phyloP scores from a whole-genome alignment of 2,329 filamentous ascomycete genomes.

The Stagonosporopsis chrysanthemi region DNA sequence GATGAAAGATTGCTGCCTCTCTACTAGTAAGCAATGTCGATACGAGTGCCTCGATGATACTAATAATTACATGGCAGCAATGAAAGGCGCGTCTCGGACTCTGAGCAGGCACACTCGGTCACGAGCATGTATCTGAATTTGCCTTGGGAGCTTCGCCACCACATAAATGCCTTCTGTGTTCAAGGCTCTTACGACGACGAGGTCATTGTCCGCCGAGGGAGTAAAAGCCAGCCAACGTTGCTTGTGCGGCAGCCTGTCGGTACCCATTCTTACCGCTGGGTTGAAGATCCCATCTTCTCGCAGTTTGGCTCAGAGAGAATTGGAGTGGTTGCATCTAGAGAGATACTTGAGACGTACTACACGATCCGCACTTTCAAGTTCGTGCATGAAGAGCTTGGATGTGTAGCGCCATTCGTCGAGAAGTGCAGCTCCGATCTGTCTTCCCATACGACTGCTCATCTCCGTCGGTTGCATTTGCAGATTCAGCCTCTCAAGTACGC shows the following conservation, averaged over 20 bases:
- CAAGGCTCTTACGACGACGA: constrained; percentile 30
- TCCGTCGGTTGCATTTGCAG: constrained; percentile 23
- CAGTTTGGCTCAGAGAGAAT: constrained; percentile 6
- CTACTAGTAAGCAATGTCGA: neutral
- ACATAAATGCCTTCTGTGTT: constrained; percentile 28
- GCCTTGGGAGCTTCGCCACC: constrained; percentile 33
- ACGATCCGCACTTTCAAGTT: constrained; percentile 32
- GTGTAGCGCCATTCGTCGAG: constrained; percentile 22
- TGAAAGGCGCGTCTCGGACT: neutral
- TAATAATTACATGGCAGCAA: neutral
- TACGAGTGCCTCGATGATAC: neutral
- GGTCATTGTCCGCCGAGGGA: constrained; percentile 26
- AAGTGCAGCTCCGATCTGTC: constrained; percentile 20
- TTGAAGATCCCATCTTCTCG: constrained; percentile 23
- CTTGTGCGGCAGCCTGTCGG: constrained; percentile 25
- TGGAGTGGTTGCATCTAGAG: constrained; percentile 16
- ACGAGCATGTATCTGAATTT: constrained; percentile 17
- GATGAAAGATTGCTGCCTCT: neutral
- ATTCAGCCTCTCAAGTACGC: constrained; percentile 22
- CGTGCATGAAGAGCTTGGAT: constrained; percentile 24
- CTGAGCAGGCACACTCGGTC: neutral
- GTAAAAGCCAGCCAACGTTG: neutral
- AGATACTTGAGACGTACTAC: constrained; percentile 32
- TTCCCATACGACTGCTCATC: constrained; percentile 21
- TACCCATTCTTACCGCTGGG: constrained; percentile 27